Base-by-base conservation (phyloP, 345 rosid genomes). In the Populus tremula region DNA sequence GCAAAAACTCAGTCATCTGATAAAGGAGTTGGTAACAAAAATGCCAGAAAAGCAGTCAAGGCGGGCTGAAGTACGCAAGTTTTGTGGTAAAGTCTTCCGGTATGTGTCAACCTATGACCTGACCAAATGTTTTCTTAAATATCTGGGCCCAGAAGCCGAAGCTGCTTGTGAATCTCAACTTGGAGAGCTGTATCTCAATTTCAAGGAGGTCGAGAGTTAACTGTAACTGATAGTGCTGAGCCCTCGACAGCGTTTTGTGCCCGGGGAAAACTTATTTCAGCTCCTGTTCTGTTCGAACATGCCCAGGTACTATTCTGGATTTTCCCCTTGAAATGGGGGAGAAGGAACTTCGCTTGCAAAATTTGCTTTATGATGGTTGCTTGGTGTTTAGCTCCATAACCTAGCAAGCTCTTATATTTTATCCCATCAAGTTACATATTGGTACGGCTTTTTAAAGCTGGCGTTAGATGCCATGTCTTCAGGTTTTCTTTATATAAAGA, bases 21-120 rank as follows among this genome's bases (percentile, higher is more conserved):
- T 88, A 70, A 87, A 84, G 87, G 87, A 71, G 77, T 83, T 92
- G 76, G 93, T 85, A 74, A 82, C 82, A 27, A 87, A 87, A 63
- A 85, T 92, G 89, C 97, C 98, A 0, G 90, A 88, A 45, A 94
- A 90, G 84, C 88, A 89, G 82, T 79, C 89, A 1, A 86, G 88
- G 83, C 81, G 91, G 20, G 88, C 91, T 53, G 94, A 87, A 69
- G 95, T 86, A 43, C 92, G 90, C 33, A 96, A 89, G 83, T 92
- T 85, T 77, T 92, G 93, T 70, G 76, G 84, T 67, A 74, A 74
- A 84, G 79, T 92, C 71, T 91, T 96, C 68, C 93, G 85, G 82
- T 81, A 81, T 54, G 64, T 92, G 14, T 83, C 91, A 36, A 69
- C 83, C 62, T 81, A 86, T 79, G 87, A 88, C 66, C 80, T 91